phyloP scores from a whole-genome alignment of 2,329 filamentous ascomycete genomes.

The Rhytidhysteron rufulum region DNA sequence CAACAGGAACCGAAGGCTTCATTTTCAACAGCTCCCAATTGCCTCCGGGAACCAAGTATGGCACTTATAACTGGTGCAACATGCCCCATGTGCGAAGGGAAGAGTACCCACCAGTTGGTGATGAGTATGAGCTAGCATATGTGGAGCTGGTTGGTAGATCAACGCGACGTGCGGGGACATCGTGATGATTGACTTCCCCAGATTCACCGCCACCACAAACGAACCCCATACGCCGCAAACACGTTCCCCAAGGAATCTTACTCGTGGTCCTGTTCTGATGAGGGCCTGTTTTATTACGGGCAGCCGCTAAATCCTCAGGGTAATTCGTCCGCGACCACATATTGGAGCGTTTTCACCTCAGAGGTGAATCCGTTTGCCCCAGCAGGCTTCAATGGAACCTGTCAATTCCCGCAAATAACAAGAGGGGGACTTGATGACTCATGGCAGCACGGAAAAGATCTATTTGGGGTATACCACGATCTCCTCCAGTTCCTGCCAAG shows the following conservation, averaged over 20 bases:
- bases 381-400: conserved; percentile 67
- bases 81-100: conserved; percentile 74
- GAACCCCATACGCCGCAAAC: conserved; percentile 75
- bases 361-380: conserved; percentile 64
- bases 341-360: conserved; percentile 63
- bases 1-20: conserved; percentile 65
- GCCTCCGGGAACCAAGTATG: conserved; percentile 52
- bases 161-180: conserved; percentile 18
- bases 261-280: conserved; percentile 68
- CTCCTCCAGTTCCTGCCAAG: conserved; percentile 65
- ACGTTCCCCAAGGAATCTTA: conserved; percentile 71
- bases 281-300: conserved; percentile 67
- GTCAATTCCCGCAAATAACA: conserved; percentile 80
- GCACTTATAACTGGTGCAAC: conserved; percentile 77
- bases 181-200: conserved; percentile 24
- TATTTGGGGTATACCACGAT: conserved; percentile 72
- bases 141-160: conserved; percentile 63
- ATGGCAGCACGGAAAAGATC: conserved; percentile 70
- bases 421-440: conserved; percentile 67
- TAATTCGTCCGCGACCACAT: conserved; percentile 53
- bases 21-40: conserved; percentile 65
- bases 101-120: conserved; percentile 57
- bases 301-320: conserved; percentile 49
- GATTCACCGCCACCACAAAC: conserved; percentile 81
- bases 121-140: conserved; percentile 64